A percentile compares a stretch with the other conserved stretches of the same genome.
Evolutionary conservation across 2,329 filamentous ascomycete species (phyloP).

Genomic region (Nemania serpens): DNA sequence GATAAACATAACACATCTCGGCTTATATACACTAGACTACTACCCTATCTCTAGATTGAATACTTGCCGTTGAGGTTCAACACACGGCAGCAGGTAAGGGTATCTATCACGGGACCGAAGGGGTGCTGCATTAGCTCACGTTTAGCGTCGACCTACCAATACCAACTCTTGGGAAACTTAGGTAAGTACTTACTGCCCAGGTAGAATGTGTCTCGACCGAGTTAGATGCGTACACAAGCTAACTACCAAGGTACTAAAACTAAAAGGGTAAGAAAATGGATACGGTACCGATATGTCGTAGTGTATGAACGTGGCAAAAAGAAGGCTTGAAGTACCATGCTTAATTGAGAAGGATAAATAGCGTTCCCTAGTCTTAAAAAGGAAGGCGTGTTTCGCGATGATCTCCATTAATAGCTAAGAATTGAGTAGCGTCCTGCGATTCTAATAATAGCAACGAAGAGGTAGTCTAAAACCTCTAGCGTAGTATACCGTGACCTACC

Average conservation of each 20-base stretch:
- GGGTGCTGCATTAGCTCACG: not conserved
- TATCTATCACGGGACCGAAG: slow-evolving; percentile 20
- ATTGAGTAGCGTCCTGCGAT: too few relatives aligned
- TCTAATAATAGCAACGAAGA: slow-evolving; percentile 17
- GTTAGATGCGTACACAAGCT: too few relatives aligned
- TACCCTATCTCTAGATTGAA: too few relatives aligned
- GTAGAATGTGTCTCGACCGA: too few relatives aligned
- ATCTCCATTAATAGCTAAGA: not conserved
- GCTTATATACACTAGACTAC: too few relatives aligned
- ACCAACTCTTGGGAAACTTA: not conserved
- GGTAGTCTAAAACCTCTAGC: too few relatives aligned
- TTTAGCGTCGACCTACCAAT: not conserved
- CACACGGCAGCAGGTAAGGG: too few relatives aligned
- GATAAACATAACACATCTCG: too few relatives aligned
- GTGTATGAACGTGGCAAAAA: not conserved
- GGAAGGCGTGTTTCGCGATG: slow-evolving; percentile 24
- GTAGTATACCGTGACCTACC: too few relatives aligned
- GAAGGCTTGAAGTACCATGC: slow-evolving; percentile 23
- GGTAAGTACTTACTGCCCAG: not conserved
- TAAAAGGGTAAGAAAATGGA: not conserved
- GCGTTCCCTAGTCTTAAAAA: slow-evolving; percentile 18
- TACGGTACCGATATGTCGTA: not conserved
- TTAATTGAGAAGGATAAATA: slow-evolving; percentile 24
- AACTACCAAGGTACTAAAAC: not conserved
- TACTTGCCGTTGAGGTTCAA: too few relatives aligned